Percentiles rank a stretch among this genome's conserved stretches.
These are phyloP conservation scores for barley (Hordeum vulgare) DNA, from an alignment of 176 grass and related monocot genomes.

Conservation along the genomic window MorexV3_pseudomolecules_assembly NC_058523.1:557838179-557838678, in stretches of 20 bases:
- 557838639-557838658: neutral
- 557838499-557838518: slow-evolving; percentile 80
- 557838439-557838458: slow-evolving; percentile 76
- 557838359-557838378: too few species aligned
- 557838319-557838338: too few species aligned
- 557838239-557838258: too few species aligned
- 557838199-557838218: neutral
- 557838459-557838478: slow-evolving; percentile 80
- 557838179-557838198: neutral
- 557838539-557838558: slow-evolving; percentile 62
- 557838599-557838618: slow-evolving; percentile 90
- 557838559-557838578: slow-evolving; percentile 92
- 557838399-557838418: slow-evolving; percentile 37
- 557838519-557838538: slow-evolving; percentile 71
- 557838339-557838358: too few species aligned
- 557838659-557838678: neutral
- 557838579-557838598: slow-evolving; percentile 98
- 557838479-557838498: slow-evolving; percentile 77
- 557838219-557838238: too few species aligned
- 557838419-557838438: slow-evolving; percentile 75
- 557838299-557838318: too few species aligned
- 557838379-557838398: slow-evolving; percentile 1
- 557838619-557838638: slow-evolving; percentile 86
- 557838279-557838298: too few species aligned
- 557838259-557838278: too few species aligned